phyloP scores from a whole-genome alignment of 2,329 filamentous ascomycete genomes.

The Zarea fungicola region DNA sequence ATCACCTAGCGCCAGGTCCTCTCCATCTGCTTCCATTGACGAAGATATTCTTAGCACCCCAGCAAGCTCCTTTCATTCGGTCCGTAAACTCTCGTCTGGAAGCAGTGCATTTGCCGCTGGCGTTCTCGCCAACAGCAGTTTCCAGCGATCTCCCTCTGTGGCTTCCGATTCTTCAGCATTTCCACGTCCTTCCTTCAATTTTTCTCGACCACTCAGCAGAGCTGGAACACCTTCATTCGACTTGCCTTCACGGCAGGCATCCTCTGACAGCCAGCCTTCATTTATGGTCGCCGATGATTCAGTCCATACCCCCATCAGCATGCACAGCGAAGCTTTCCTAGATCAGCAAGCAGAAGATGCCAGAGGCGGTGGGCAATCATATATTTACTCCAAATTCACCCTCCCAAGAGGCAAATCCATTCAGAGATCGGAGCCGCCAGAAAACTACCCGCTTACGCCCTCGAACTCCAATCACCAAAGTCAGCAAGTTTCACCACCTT shows the following conservation, averaged over 20 bases:
- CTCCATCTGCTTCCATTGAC: slow-evolving; percentile 61
- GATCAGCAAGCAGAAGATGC: slow-evolving; percentile 44
- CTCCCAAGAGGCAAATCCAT: slow-evolving; percentile 78
- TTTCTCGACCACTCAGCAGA: slow-evolving; percentile 83
- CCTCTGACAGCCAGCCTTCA: slow-evolving; percentile 62
- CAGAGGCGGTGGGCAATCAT: slow-evolving; percentile 58
- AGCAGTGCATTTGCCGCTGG: slow-evolving; percentile 45
- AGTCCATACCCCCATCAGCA: slow-evolving; percentile 64
- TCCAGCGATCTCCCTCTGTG: slow-evolving; percentile 75
- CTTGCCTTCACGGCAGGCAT: slow-evolving; percentile 56
- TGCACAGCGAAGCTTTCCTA: slow-evolving; percentile 64
- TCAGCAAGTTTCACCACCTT: slow-evolving; percentile 48
- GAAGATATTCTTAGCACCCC: slow-evolving; percentile 59
- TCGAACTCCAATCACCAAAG: slow-evolving; percentile 44
- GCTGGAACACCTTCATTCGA: slow-evolving; percentile 57
- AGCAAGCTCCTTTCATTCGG: slow-evolving; percentile 51
- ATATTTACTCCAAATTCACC: slow-evolving; percentile 79
- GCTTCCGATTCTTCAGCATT: slow-evolving; percentile 74
- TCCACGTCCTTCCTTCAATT: slow-evolving; percentile 79
- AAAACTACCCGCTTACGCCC: slow-evolving; percentile 38
- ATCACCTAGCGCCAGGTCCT: slow-evolving; percentile 51
- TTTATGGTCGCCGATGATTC: slow-evolving; percentile 60
- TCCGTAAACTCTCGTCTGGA: slow-evolving; percentile 73
- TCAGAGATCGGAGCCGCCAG: slow-evolving; percentile 61
- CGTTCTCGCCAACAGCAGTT: slow-evolving; percentile 57